These are phyloP conservation scores for Fistulina hepatica DNA, from an alignment of 1,284 basidiomycete species.

Conservation along the genomic window DNA sequence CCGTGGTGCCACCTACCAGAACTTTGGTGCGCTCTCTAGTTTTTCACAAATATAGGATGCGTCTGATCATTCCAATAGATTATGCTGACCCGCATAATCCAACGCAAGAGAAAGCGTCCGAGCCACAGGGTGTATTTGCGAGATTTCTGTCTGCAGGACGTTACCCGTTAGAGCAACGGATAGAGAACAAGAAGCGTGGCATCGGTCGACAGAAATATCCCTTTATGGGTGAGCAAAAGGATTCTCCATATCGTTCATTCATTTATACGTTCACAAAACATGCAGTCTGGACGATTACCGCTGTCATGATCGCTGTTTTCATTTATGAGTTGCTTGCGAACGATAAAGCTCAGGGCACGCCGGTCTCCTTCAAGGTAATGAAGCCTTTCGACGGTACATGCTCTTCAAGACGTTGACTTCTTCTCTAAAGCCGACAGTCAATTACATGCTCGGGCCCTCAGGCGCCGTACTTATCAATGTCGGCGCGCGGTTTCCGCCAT, in stretches of 20 bases:
- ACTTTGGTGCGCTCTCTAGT: no score
- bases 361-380: conserved; percentile 77
- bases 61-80: no score
- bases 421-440: conserved; percentile 55
- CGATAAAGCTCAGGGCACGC: conserved; percentile 59
- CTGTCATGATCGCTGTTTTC: conserved; percentile 60
- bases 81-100: no score
- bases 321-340: conserved; percentile 77
- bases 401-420: background rate
- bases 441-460: conserved; percentile 89
- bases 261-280: conserved; percentile 4
- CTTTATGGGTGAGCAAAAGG: conserved; percentile 44
- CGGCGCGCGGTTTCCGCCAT: conserved; percentile 82
- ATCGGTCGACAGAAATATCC: conserved; percentile 77
- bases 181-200: conserved; percentile 76
- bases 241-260: background rate
- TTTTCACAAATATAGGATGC: no score
- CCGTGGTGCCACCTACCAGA: no score
- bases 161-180: conserved; percentile 43
- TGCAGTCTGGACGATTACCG: conserved; percentile 51
- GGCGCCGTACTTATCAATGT: conserved; percentile 76
- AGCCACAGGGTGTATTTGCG: no score
- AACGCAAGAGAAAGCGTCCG: no score
- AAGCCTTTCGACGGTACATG: conserved; percentile 15
- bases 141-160: background rate